These are phyloP conservation scores for Pseudocercospora pini-densiflorae DNA, from an alignment of 2,329 filamentous ascomycete genomes.

Conservation along the genomic window DNA sequence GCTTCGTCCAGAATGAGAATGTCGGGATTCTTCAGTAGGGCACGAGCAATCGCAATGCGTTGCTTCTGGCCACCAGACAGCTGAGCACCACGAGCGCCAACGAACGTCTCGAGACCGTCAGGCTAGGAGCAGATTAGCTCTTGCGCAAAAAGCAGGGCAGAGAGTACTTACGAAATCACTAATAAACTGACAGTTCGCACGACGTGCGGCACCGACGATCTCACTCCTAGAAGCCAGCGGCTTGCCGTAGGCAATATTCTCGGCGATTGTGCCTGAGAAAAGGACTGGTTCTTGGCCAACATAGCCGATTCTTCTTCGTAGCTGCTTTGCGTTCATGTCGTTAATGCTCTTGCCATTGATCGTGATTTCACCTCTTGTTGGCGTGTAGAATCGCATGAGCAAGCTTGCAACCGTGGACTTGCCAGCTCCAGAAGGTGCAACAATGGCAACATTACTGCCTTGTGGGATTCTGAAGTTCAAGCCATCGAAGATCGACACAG, in stretches of 20 bases:
- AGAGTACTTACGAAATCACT: slow-evolving; percentile 74
- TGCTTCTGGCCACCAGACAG: slow-evolving; percentile 97
- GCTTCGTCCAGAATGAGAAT: slow-evolving; percentile 95
- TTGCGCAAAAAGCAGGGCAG: slow-evolving; percentile 20
- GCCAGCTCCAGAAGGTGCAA: slow-evolving; percentile 92
- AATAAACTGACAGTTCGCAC: slow-evolving; percentile 97
- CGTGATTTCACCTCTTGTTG: slow-evolving; percentile 74
- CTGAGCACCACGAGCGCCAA: slow-evolving; percentile 89
- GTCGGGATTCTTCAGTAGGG: slow-evolving; percentile 92
- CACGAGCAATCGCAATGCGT: slow-evolving; percentile 93
- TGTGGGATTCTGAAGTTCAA: slow-evolving; percentile 90
- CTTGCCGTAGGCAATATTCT: slow-evolving; percentile 90
- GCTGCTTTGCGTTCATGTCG: slow-evolving; percentile 88
- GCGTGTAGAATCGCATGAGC: slow-evolving; percentile 87
- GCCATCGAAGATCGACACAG: slow-evolving; percentile 87
- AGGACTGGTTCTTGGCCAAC: slow-evolving; percentile 96
- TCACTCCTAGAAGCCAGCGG: slow-evolving; percentile 77
- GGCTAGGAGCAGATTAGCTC: slow-evolving; percentile 56
- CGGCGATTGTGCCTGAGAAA: slow-evolving; percentile 81
- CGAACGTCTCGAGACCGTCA: slow-evolving; percentile 90
- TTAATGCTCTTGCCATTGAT: slow-evolving; percentile 86
- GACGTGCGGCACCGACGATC: slow-evolving; percentile 82
- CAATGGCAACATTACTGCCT: slow-evolving; percentile 93
- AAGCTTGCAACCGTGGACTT: slow-evolving; percentile 96
- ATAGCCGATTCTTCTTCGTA: slow-evolving; percentile 90